Evolutionary conservation across 176 grass and related monocot species (phyloP), one percentile per base, ranked within the genome.

Genomic region (Lolium rigidum): DNA sequence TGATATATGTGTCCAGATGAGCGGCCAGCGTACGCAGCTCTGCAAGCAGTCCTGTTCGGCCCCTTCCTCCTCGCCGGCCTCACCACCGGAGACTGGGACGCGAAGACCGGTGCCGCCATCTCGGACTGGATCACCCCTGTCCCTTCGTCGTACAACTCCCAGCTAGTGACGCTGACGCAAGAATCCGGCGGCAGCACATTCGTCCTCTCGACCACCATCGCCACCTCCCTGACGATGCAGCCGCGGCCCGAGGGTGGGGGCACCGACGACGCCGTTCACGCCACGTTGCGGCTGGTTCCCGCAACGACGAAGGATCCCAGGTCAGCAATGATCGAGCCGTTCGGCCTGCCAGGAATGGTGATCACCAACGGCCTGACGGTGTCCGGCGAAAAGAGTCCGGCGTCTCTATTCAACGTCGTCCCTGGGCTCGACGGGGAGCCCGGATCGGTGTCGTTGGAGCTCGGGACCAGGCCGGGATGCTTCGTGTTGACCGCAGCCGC

Each of bases 11-110:
- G n/a, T n/a, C 25, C 94, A 99, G 97, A 99, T 90, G 92, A 99
- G 52, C 87, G 97, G 50, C 67, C 90, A 16, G 88, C 88, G 58
- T 94, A 85, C 26, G 76, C 82, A 52, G 88, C 94, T 5, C 66
- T 96, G 6, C 88, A 96, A 78, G 94, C 94, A 70, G 80, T 99
- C 41, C 87, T 99, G 17, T 99, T 96, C 54, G 97, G 94, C 0
- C 97, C 94, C 3, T 94, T 91, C 87, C 89, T 99, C 85, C 97
- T 99, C 26, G 90, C 92, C 25, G 97, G 97, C 60, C 80, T 96
- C 64, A 87, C 97, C 50, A 90, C 82, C n/a, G 88, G 88, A 3
- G 87, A 99, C 55, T 96, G 94, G 97, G 88, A 94, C 41, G 86
- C 85, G 1, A 91, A 86, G 39, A 49, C 96, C 2, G 83, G n/a